phyloP scores from a whole-genome alignment of 768 basidiomycete species.

The Chalciporus chontae region DNA sequence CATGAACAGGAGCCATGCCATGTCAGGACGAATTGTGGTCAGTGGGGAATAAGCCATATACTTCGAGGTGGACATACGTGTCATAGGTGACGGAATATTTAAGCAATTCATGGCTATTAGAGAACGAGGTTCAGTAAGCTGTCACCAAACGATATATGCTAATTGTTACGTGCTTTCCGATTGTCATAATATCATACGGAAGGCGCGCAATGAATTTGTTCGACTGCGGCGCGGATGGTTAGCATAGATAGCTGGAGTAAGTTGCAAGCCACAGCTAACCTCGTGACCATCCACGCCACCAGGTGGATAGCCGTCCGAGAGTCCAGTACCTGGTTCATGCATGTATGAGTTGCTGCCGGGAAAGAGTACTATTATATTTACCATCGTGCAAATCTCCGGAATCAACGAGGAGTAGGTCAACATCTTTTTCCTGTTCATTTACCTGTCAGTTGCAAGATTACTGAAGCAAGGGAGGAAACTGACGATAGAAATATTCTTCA shows the following conservation, averaged over 20 bases:
- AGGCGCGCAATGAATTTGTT: slow-evolving; percentile 71
- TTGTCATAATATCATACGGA: slow-evolving; percentile 78
- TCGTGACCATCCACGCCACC: not conserved
- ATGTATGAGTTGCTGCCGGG: not conserved
- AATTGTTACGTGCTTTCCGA: slow-evolving; percentile 64
- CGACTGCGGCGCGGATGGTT: not conserved
- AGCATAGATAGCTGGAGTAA: not conserved
- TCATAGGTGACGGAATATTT: slow-evolving; percentile 62
- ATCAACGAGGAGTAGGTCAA: slow-evolving; percentile 81
- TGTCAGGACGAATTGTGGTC: slow-evolving; percentile 2
- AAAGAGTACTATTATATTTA: slow-evolving; percentile 2
- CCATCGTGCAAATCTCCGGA: slow-evolving; percentile 80
- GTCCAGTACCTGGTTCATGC: slow-evolving; percentile 58
- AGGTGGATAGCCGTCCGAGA: slow-evolving; percentile 70
- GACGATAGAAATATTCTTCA: not conserved
- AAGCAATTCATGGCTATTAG: slow-evolving; percentile 75
- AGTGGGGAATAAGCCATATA: not conserved
- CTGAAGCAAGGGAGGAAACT: slow-evolving; percentile 1
- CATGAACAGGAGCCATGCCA: too few species aligned
- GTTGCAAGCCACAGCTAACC: not conserved
- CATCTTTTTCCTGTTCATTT: slow-evolving; percentile 51
- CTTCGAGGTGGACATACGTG: slow-evolving; percentile 38
- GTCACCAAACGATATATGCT: not conserved
- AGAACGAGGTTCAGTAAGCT: not conserved
- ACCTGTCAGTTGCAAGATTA: not conserved